Evolutionary conservation across 441 rosid genomes (phyloP).

Genomic region (Adansonia gregorii): DNA sequence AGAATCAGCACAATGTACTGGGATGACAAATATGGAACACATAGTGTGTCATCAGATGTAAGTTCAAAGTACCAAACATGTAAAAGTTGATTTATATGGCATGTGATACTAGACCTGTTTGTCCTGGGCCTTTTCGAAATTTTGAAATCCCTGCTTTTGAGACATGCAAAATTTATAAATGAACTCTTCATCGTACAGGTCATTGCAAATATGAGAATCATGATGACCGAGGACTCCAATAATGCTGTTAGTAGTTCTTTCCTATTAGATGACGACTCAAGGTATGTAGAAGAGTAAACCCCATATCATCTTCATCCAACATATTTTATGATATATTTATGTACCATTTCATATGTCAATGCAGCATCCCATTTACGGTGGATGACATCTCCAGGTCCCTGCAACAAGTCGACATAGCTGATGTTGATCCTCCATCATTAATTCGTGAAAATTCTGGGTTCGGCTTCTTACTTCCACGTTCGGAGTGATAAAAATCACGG

Average conservation of each 20-base stretch:
- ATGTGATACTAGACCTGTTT: background rate
- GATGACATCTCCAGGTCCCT: conserved; percentile 64
- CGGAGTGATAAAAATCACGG: conserved; percentile 37
- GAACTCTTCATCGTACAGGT: conserved; percentile 39
- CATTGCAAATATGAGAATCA: conserved; percentile 64
- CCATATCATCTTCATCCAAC: background rate
- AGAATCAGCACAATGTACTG: conserved; percentile 72
- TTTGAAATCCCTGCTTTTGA: background rate
- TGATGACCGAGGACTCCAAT: conserved; percentile 71
- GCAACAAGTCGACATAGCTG: conserved; percentile 52
- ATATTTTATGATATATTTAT: background rate
- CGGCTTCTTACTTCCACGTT: conserved; percentile 56
- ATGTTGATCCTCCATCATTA: conserved; percentile 63
- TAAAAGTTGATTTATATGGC: no score
- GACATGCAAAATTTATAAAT: background rate
- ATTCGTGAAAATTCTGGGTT: conserved; percentile 61
- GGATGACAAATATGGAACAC: conserved; percentile 79
- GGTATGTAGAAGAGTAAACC: conserved; percentile 33
- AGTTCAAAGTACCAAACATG: conserved; percentile 18
- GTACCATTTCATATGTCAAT: conserved; percentile 3
- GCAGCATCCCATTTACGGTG: conserved; percentile 70
- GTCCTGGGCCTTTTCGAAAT: background rate
- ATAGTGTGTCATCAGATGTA: conserved; percentile 64
- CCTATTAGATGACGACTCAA: conserved; percentile 65
- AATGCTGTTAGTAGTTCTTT: conserved; percentile 68